Evolutionary conservation across 495 filamentous ascomycete genomes (phyloP), one percentile per base, ranked within the genome.

Genomic region (Penicillium antarcticum): DNA sequence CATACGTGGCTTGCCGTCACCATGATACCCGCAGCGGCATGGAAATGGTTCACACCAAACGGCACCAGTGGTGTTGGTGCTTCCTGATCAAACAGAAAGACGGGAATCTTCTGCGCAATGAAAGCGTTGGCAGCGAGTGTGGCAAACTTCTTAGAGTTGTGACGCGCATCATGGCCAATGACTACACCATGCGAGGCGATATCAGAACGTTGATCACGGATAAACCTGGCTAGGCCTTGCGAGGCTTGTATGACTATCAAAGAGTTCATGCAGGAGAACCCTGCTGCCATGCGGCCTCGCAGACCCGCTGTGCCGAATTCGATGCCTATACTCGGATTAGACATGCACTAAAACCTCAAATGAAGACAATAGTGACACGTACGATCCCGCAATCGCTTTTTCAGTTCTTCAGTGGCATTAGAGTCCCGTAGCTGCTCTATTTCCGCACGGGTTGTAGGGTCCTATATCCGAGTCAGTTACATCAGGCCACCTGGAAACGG

Each of bases 231-330:
- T 16, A 88, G 71, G 1, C 86, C 86, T 66, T 88, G 86, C 0
- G 86, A 86, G 38, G 86, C 82, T 63, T 88, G 86, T 32, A 88
- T 87, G 41, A 88, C 80, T 0, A 84, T 88, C 45, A 88, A 60
- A 18, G 74, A 73, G 63, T 88, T 89, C 77, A 89, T 84, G 51
- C 80, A 81, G 0, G 83, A 72, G 65, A 87, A 88, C 0, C 86
- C 86, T 29, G 85, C 85, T 50, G 83, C 73, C 86, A 89, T 89
- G 32, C 74, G 77, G 39, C 81, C 84, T 13, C 86, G 78, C 1
- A 89, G 73, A 55, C 86, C 85, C 42, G 86, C 85, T 10, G 86
- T 88, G 18, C 86, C 86, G 52, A 88, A 88, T 45, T 81, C 72
- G 57, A 88, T 83, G 39, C 81, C 79, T 82, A 24, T 17, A 26